Evolutionary conservation across 2,329 filamentous ascomycete species (phyloP).

Genomic region (Monosporascus sp.): DNA sequence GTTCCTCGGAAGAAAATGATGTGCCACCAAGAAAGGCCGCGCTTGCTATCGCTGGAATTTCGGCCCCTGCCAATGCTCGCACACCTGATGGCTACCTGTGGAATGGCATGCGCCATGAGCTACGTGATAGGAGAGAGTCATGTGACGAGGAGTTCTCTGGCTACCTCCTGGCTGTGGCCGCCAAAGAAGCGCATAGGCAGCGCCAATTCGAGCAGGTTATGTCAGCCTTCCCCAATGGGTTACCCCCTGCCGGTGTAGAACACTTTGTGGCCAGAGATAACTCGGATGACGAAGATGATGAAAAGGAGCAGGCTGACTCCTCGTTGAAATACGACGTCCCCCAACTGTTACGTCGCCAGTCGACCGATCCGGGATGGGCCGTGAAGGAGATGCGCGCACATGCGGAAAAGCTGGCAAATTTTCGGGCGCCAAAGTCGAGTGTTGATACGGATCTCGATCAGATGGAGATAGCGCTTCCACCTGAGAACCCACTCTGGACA

Average conservation of each 20-base stretch:
- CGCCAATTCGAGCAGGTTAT: slow-evolving; percentile 67
- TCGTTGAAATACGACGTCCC: slow-evolving; percentile 31
- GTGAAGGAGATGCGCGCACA: slow-evolving; percentile 76
- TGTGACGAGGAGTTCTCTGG: slow-evolving; percentile 71
- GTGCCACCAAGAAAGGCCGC: slow-evolving; percentile 7
- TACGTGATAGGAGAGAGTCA: slow-evolving; percentile 53
- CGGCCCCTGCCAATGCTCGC: slow-evolving; percentile 22
- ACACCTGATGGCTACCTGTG: slow-evolving; percentile 22
- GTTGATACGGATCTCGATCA: slow-evolving; percentile 26
- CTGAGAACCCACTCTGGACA: slow-evolving; percentile 25
- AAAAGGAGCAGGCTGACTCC: slow-evolving; percentile 29
- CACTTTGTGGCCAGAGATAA: slow-evolving; percentile 66
- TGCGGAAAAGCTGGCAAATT: slow-evolving; percentile 57
- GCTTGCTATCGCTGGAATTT: slow-evolving; percentile 14
- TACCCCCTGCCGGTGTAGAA: slow-evolving; percentile 63
- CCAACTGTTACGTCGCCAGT: slow-evolving; percentile 46
- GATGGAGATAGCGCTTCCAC: slow-evolving; percentile 25
- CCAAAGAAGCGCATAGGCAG: slow-evolving; percentile 73
- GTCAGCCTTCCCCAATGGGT: slow-evolving; percentile 67
- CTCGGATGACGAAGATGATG: slow-evolving; percentile 47
- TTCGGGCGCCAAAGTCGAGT: slow-evolving; percentile 33
- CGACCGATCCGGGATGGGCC: slow-evolving; percentile 66
- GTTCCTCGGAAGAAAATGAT: slow-evolving; percentile 29
- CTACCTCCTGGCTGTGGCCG: slow-evolving; percentile 74
- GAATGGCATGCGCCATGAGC: slow-evolving; percentile 31